phyloP scores from a whole-genome alignment of 176 grass and related monocot genomes.

The Ensete glaucum region DNA sequence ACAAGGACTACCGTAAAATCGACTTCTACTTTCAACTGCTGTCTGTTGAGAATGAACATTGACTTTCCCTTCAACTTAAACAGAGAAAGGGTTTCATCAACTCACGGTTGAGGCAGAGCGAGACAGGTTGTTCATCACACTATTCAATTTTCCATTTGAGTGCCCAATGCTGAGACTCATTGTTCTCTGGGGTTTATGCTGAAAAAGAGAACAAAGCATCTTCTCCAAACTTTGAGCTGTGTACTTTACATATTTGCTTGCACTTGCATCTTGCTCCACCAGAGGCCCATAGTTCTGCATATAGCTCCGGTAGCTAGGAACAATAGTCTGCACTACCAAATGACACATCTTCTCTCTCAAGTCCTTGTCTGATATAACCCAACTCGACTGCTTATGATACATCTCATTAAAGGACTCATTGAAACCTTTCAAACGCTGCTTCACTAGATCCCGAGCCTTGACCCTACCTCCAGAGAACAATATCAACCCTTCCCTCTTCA shows the following conservation, averaged over 20 bases:
- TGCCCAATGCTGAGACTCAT: constrained; percentile 61
- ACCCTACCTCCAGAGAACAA: constrained; percentile 86
- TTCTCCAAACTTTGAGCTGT: constrained; percentile 67
- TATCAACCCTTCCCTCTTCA: constrained; percentile 78
- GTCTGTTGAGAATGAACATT: not conserved
- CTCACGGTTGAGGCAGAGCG: constrained; percentile 64
- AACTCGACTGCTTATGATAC: constrained; percentile 54
- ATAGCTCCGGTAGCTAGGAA: constrained; percentile 85
- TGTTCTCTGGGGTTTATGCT: constrained; percentile 41
- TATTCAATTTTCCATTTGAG: constrained; percentile 46
- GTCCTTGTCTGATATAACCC: constrained; percentile 78
- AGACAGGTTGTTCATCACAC: constrained; percentile 34
- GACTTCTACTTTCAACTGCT: not conserved
- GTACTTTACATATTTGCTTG: constrained; percentile 69
- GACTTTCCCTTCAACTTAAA: not conserved
- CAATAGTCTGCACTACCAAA: constrained; percentile 66
- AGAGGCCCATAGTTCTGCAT: constrained; percentile 97
- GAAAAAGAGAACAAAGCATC: constrained; percentile 57
- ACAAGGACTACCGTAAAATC: not conserved
- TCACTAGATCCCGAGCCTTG: constrained; percentile 77
- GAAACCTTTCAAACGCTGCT: constrained; percentile 77
- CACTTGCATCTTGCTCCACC: constrained; percentile 68
- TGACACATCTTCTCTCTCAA: constrained; percentile 54
- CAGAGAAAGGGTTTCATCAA: not conserved
- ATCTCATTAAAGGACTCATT: constrained; percentile 79